Conservation (phyloP, 2,329 filamentous ascomycete species). For the Apiospora aurea region DNA sequence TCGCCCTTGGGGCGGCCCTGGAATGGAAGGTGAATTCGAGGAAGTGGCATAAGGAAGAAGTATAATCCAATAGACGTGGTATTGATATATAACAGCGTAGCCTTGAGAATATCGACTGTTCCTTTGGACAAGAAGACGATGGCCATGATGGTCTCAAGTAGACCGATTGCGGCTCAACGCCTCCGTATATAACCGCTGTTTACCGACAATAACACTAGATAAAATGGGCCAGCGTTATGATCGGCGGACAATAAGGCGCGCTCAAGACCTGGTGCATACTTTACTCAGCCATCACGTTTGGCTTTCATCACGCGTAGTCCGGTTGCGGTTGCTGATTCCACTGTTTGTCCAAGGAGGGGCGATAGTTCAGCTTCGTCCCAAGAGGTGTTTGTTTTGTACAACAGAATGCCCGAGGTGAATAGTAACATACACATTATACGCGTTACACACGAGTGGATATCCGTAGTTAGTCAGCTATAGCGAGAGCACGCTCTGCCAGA, state of each 20-base stretch:
- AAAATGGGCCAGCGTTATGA: background rate
- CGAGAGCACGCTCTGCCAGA: conserved; percentile 6
- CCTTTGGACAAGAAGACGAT: no score
- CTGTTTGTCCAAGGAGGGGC: background rate
- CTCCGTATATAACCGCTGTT: background rate
- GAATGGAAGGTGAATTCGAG: no score
- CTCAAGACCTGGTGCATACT: background rate
- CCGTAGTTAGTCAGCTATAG: conserved; percentile 16
- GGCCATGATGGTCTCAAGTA: background rate
- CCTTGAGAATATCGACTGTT: background rate
- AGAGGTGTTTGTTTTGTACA: background rate
- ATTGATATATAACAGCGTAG: no score
- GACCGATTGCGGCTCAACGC: background rate
- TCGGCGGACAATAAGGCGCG: background rate
- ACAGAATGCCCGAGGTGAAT: background rate
- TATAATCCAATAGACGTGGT: no score
- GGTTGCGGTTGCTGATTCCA: background rate
- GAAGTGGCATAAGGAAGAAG: no score
- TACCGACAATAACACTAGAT: background rate
- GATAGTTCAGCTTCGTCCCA: background rate
- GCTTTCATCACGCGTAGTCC: no score
- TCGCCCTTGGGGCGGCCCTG: no score
- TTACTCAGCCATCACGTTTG: background rate
- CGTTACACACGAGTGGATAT: background rate
- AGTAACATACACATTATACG: background rate